Percentiles rank a stretch among this genome's conserved stretches.
phyloP scores from a whole-genome alignment of 441 rosid species.

The Croton setiger region DNA sequence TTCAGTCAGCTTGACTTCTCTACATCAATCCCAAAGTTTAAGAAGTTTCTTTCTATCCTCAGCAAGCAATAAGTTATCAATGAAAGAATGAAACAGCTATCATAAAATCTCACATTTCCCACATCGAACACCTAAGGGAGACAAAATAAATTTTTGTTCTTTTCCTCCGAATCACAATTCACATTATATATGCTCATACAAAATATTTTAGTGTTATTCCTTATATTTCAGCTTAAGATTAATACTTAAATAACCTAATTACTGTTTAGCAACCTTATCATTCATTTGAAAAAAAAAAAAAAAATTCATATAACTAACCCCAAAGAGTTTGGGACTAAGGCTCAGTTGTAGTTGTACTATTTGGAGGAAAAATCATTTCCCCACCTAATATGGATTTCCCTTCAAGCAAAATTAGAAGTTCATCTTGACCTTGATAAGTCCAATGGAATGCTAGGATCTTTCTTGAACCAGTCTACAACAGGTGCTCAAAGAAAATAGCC shows the following conservation, averaged over 20 bases:
- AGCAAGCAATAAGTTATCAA: neutral
- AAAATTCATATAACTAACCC: too few species aligned
- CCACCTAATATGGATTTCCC: neutral
- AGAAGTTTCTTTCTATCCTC: neutral
- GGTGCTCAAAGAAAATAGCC: neutral
- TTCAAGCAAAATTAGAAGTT: neutral
- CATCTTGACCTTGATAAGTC: neutral
- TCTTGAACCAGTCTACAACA: neutral
- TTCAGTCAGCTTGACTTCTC: neutral
- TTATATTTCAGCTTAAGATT: neutral
- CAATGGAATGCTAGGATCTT: conserved; percentile 5
- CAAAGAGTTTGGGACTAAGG: too few species aligned
- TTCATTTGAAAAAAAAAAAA: too few species aligned
- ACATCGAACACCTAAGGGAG: neutral
- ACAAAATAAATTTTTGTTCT: neutral
- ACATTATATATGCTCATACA: neutral
- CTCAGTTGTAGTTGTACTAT: neutral
- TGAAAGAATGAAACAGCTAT: neutral
- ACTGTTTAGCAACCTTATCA: neutral
- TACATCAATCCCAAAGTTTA: neutral
- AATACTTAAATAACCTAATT: neutral
- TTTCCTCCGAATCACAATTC: neutral
- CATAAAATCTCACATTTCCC: neutral
- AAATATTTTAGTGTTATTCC: neutral
- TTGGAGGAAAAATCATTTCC: neutral